Conservation (phyloP, 176 grass and related monocot genomes). For the Avena sativa region DNA sequence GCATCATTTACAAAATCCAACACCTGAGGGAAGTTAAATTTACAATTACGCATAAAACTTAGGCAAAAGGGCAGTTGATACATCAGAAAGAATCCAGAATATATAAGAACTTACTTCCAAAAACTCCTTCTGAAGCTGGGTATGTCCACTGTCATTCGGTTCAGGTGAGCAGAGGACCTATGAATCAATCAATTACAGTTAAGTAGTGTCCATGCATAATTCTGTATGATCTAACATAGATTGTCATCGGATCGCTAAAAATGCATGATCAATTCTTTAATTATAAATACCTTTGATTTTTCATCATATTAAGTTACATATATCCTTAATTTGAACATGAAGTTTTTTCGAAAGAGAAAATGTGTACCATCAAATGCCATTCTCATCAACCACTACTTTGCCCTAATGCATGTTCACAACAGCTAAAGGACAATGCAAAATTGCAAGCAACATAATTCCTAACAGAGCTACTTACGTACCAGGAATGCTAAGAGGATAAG, state of each 20-base stretch:
- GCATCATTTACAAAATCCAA: constrained; percentile 98
- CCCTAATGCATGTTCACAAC: background rate
- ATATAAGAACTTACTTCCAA: constrained; percentile 68
- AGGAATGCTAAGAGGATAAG: constrained; percentile 32
- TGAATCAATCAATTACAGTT: constrained; percentile 39
- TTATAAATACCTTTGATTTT: background rate
- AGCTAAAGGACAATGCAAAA: background rate
- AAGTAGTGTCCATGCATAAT: constrained; percentile 27
- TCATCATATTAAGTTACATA: constrained; percentile 16
- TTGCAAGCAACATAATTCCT: constrained; percentile 25
- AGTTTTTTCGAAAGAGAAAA: background rate
- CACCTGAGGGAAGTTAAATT: constrained; percentile 64
- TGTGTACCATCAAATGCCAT: background rate
- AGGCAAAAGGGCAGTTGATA: constrained; percentile 26
- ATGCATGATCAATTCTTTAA: constrained; percentile 16
- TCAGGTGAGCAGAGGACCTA: constrained; percentile 68
- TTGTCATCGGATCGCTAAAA: constrained; percentile 5
- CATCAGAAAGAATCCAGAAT: constrained; percentile 29
- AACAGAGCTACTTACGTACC: background rate
- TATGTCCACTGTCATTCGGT: constrained; percentile 67
- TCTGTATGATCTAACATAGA: constrained; percentile 3
- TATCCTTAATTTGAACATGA: background rate
- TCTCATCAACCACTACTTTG: background rate
- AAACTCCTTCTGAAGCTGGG: constrained; percentile 85
- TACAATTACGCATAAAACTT: constrained; percentile 19